Evolutionary conservation across 2,329 filamentous ascomycete species (phyloP).

Genomic region (Penicillium polonicum): DNA sequence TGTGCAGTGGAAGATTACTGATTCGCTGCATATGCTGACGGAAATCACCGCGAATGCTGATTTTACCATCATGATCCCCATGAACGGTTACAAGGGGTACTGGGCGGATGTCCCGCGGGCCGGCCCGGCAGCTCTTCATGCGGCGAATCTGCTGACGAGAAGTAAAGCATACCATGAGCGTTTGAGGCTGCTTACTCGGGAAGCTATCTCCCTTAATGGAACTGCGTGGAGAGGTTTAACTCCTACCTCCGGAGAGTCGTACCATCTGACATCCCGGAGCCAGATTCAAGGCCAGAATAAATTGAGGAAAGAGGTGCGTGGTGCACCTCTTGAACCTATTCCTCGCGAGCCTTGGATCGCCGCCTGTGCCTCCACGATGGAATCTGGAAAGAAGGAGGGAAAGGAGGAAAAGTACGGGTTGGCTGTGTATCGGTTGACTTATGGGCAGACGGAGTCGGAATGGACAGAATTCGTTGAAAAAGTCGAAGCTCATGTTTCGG

Average conservation of each 20-base stretch:
- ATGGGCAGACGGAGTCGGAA: conserved; percentile 20
- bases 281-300: conserved; percentile 14
- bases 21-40: conserved; percentile 16
- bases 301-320: conserved; percentile 15
- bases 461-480: conserved; percentile 24
- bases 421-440: conserved; percentile 27
- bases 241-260: background rate
- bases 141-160: background rate
- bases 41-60: conserved; percentile 19
- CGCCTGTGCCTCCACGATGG: background rate
- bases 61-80: conserved; percentile 24
- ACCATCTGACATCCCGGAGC: background rate
- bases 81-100: conserved; percentile 27
- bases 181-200: conserved; percentile 11
- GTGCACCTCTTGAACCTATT: conserved; percentile 7
- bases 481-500: conserved; percentile 22
- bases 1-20: conserved; percentile 16
- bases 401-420: conserved; percentile 12
- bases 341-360: conserved; percentile 23
- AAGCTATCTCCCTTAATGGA: background rate
- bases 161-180: conserved; percentile 7
- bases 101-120: background rate
- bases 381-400: background rate
- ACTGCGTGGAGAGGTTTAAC: background rate
- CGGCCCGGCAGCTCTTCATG: background rate